Conservation (phyloP, 306 rosid species). For the Begonia fuchsioides region DNA sequence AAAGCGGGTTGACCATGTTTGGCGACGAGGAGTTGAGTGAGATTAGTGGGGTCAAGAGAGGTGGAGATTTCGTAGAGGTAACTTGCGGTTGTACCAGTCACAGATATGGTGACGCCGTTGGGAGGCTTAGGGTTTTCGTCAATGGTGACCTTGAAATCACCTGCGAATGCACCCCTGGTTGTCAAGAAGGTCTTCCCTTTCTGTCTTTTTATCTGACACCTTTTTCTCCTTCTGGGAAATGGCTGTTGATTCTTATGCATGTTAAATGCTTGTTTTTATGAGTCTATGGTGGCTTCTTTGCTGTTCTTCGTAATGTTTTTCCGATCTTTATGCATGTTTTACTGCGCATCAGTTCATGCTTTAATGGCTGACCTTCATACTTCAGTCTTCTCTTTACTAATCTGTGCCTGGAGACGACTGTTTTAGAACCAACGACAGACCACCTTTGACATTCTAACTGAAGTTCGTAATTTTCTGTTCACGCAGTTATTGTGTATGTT, state of each 20-base stretch:
- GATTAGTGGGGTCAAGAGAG: conserved; percentile 63
- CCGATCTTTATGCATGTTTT: conserved; percentile 23
- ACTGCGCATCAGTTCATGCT: conserved; percentile 12
- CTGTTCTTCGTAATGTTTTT: conserved; percentile 17
- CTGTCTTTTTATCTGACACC: conserved; percentile 4
- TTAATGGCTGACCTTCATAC: conserved; percentile 41
- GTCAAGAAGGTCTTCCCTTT: conserved; percentile 69
- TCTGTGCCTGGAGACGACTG: too few relatives aligned
- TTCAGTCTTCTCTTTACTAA: conserved; percentile 11
- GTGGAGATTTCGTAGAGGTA: conserved; percentile 64
- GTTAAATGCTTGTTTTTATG: conserved; percentile 10
- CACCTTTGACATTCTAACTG: neutral
- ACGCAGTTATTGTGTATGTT: conserved; percentile 48
- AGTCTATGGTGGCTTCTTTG: conserved; percentile 7
- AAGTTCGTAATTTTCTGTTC: conserved; percentile 2
- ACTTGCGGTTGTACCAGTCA: conserved; percentile 97
- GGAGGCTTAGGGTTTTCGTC: conserved; percentile 95
- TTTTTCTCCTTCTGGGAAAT: conserved; percentile 8
- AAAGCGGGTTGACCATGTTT: conserved; percentile 43
- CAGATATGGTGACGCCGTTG: conserved; percentile 92
- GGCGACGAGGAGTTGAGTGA: conserved; percentile 82
- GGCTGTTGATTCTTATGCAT: conserved; percentile 24
- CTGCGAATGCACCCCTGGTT: conserved; percentile 98
- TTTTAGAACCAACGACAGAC: neutral
- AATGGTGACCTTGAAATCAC: conserved; percentile 77